Evolutionary conservation across 1,284 basidiomycete genomes (phyloP).

Genomic region (Malassezia caprae): DNA sequence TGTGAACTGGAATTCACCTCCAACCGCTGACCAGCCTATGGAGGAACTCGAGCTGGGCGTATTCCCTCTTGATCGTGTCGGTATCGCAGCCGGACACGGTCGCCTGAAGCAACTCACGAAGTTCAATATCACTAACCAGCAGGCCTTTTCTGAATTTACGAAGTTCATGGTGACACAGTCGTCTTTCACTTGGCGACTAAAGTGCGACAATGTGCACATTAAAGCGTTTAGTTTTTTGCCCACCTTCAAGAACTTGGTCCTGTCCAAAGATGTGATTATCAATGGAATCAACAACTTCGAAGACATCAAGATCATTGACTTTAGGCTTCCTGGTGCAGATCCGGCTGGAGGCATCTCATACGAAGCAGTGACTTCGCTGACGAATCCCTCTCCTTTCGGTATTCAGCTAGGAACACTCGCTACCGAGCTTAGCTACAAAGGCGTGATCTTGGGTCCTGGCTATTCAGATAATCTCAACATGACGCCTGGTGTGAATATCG

Average conservation of each 20-base stretch:
- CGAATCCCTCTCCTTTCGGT: slow-evolving; percentile 64
- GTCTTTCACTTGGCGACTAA: slow-evolving; percentile 64
- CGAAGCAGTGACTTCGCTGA: slow-evolving; percentile 56
- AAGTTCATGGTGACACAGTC: slow-evolving; percentile 57
- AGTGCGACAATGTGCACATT: slow-evolving; percentile 56
- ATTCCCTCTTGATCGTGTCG: slow-evolving; percentile 35
- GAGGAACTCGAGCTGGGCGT: slow-evolving; percentile 43
- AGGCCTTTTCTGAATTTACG: slow-evolving; percentile 45
- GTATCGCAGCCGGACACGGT: slow-evolving; percentile 47
- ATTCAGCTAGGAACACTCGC: slow-evolving; percentile 62
- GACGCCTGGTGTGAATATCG: slow-evolving; percentile 54
- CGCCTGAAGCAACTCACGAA: slow-evolving; percentile 47
- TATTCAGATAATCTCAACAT: slow-evolving; percentile 43
- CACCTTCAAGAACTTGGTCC: slow-evolving; percentile 35
- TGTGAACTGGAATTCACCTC: slow-evolving; percentile 46
- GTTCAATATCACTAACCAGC: slow-evolving; percentile 43
- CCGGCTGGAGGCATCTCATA: slow-evolving; percentile 63
- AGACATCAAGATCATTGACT: slow-evolving; percentile 57
- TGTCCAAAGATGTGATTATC: slow-evolving; percentile 39
- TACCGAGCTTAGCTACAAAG: slow-evolving; percentile 59
- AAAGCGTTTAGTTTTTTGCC: slow-evolving; percentile 55
- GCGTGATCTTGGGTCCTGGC: slow-evolving; percentile 58
- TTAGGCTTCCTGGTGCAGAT: slow-evolving; percentile 64
- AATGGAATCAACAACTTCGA: slow-evolving; percentile 62
- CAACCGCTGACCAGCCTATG: slow-evolving; percentile 21